phyloP scores from a whole-genome alignment of 768 basidiomycete species.

The Tephrocybe sp. region DNA sequence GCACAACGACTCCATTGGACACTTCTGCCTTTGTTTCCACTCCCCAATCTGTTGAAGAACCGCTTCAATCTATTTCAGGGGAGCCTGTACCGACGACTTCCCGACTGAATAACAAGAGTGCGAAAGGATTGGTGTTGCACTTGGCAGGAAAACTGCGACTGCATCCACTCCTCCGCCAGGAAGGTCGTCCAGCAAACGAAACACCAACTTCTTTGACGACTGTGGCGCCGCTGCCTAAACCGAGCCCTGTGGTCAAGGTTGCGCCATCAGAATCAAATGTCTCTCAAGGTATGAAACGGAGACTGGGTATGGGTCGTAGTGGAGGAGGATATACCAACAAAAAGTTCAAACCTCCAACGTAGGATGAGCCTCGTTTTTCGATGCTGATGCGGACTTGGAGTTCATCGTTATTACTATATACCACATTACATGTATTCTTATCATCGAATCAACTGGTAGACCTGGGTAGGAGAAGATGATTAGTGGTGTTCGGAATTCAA shows the following conservation, averaged over 20 bases:
- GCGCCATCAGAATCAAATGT: not conserved
- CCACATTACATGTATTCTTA: not conserved
- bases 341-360: constrained; percentile 62
- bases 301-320: constrained; percentile 61
- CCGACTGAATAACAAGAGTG: not conserved
- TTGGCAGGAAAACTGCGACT: constrained; percentile 8
- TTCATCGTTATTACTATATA: too few species aligned
- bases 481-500: not conserved
- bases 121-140: not conserved
- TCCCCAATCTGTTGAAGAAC: not conserved
- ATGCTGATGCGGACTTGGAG: too few species aligned
- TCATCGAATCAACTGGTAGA: not conserved
- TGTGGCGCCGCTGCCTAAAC: constrained; percentile 12
- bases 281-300: constrained; percentile 43
- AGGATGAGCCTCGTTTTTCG: too few species aligned
- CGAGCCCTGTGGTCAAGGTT: not conserved
- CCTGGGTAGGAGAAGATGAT: constrained; percentile 5
- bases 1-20: not conserved
- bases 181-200: not conserved
- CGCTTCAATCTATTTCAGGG: not conserved
- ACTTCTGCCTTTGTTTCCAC: not conserved
- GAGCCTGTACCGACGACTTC: not conserved
- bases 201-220: not conserved
- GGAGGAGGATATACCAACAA: constrained; percentile 58
- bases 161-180: constrained; percentile 2